Conservation (phyloP, 164 flowering plant species). For the Stephania yunnanensis region DNA sequence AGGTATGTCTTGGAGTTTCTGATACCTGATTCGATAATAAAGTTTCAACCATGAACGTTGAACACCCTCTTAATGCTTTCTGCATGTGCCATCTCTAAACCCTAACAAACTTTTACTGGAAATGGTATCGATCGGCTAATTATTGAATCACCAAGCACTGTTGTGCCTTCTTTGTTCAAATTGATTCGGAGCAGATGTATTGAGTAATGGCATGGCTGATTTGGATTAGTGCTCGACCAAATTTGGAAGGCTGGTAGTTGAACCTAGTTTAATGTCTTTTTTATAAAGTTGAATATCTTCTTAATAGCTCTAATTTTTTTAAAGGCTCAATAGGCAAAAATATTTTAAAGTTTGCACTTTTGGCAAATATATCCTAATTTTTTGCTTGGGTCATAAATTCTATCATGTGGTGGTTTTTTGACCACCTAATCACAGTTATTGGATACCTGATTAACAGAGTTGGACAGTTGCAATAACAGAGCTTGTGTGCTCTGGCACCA, state of each 20-base stretch:
- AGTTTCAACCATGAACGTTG: neutral
- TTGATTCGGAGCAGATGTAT: neutral
- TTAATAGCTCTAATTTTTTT: too few relatives aligned
- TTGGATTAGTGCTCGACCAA: neutral
- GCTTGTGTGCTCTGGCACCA: too few relatives aligned
- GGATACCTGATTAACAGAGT: too few relatives aligned
- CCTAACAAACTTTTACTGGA: neutral
- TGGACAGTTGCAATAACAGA: too few relatives aligned
- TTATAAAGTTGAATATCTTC: neutral
- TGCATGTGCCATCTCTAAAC: neutral
- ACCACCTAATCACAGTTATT: too few relatives aligned
- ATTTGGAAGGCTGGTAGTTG: neutral
- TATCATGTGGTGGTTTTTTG: too few relatives aligned
- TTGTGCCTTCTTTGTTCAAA: neutral
- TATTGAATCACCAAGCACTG: neutral
- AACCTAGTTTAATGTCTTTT: neutral
- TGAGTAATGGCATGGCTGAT: neutral
- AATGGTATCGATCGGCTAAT: neutral
- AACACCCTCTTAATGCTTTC: neutral
- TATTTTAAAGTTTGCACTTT: too few relatives aligned
- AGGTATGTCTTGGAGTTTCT: constrained; percentile 34
- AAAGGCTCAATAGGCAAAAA: neutral
- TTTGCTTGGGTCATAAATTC: too few relatives aligned
- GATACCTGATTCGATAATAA: neutral
- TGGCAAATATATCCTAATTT: too few relatives aligned